phyloP scores from a whole-genome alignment of 805 yeast species.

The Candida corydali region DNA sequence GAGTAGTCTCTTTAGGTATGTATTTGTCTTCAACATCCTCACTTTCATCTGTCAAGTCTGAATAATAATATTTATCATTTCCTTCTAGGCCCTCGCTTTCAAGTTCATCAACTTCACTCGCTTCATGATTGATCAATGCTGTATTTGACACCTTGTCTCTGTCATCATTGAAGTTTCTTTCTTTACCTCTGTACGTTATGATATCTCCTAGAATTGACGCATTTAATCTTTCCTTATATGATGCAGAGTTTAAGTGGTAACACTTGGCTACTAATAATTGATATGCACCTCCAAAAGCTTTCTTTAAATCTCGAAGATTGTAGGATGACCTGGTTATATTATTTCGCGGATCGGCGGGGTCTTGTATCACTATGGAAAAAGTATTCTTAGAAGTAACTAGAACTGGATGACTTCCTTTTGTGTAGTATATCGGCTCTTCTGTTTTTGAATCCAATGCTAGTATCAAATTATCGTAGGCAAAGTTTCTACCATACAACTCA shows the following conservation, averaged over 20 bases:
- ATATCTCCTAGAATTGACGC: constrained; percentile 77
- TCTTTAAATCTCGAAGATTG: constrained; percentile 72
- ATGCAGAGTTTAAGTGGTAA: constrained; percentile 62
- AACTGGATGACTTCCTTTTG: constrained; percentile 51
- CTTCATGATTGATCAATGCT: constrained; percentile 40
- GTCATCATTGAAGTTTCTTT: constrained; percentile 75
- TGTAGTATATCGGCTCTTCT: constrained; percentile 56
- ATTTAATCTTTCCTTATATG: constrained; percentile 64
- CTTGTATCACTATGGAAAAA: constrained; percentile 75
- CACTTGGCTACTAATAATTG: constrained; percentile 72
- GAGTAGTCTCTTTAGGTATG: constrained; percentile 7
- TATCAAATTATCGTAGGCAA: constrained; percentile 78
- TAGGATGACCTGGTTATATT: constrained; percentile 84
- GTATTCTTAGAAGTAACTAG: constrained; percentile 49
- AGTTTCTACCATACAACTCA: constrained; percentile 85
- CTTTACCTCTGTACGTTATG: constrained; percentile 68
- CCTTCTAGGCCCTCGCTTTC: constrained; percentile 34
- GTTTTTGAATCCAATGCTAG: constrained; percentile 53
- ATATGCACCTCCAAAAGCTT: constrained; percentile 86
- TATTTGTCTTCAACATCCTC: constrained; percentile 16
- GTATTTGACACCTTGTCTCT: constrained; percentile 58
- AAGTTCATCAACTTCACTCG: constrained; percentile 16
- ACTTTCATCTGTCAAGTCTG: constrained; percentile 40
- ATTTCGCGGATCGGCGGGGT: constrained; percentile 80
- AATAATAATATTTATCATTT: constrained; percentile 38